phyloP scores from a whole-genome alignment of 1,284 basidiomycete species.

The Thelephora terrestris region DNA sequence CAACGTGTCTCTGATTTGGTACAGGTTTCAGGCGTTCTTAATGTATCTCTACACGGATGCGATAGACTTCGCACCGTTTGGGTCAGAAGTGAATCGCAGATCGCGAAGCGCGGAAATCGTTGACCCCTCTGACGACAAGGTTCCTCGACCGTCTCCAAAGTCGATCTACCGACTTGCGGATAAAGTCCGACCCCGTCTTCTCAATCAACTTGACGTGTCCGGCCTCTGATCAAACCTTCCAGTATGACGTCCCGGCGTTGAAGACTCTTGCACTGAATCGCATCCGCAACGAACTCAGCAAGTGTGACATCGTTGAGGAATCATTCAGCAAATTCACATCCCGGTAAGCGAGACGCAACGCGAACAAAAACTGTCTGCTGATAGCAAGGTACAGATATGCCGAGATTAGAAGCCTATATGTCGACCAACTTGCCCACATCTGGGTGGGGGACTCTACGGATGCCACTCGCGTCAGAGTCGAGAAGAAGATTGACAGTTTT shows the following conservation, averaged over 20 bases:
- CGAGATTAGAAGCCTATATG: neutral
- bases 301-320: conserved; percentile 12
- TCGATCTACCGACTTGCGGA: conserved; percentile 15
- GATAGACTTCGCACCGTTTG: conserved; percentile 15
- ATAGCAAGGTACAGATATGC: neutral
- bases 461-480: neutral
- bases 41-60: too few species aligned
- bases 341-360: neutral
- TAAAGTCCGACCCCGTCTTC: conserved; percentile 6
- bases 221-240: neutral
- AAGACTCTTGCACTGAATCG: conserved; percentile 7
- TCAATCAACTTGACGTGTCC: neutral
- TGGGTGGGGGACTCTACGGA: neutral
- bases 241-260: conserved; percentile 11
- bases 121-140: conserved; percentile 1
- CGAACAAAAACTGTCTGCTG: neutral
- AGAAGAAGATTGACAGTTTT: neutral
- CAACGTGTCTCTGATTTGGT: neutral
- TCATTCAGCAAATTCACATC: conserved; percentile 6
- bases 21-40: conserved; percentile 15
- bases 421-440: neutral
- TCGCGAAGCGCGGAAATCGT: neutral
- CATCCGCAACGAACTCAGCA: conserved; percentile 9
- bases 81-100: conserved; percentile 6
- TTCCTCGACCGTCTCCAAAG: conserved; percentile 13